Evolutionary conservation across 371 early-diverging fungal genomes (phyloP).

Genomic region (Nosema muscidifuracis): DNA sequence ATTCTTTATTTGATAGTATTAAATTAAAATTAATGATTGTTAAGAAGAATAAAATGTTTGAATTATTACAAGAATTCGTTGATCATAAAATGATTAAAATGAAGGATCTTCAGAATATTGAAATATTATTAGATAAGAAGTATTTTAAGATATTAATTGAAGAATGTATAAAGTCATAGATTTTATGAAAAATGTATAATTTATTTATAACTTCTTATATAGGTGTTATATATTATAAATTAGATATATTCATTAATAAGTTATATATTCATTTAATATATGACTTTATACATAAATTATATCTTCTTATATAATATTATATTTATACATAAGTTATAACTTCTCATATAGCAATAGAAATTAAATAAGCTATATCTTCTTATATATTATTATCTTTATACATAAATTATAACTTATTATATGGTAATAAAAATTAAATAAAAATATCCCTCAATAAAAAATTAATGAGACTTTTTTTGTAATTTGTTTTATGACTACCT

Average conservation of each 20-base stretch:
- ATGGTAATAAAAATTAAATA: background rate
- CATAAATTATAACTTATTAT: no score
- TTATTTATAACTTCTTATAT: no score
- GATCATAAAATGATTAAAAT: conserved; percentile 54
- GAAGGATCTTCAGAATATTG: conserved; percentile 19
- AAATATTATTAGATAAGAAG: conserved; percentile 15
- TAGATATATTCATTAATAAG: no score
- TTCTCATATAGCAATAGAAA: no score
- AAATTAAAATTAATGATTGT: conserved; percentile 40
- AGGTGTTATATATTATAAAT: no score
- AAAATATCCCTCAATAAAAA: background rate
- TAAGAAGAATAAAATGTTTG: conserved; percentile 7
- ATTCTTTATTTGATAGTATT: conserved; percentile 36
- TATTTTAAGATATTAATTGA: background rate
- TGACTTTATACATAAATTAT: no score
- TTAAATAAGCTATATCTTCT: no score
- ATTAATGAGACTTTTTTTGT: background rate
- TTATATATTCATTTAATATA: no score
- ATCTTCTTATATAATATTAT: no score
- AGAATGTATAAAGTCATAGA: background rate
- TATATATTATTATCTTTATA: no score
- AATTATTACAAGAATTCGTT: conserved; percentile 50
- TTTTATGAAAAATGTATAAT: no score
- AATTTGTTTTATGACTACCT: background rate
- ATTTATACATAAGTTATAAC: no score